A percentile compares a stretch with the other conserved stretches of the same genome.
These are phyloP conservation scores for Lactifluus hygrophoroides DNA, from an alignment of 768 basidiomycete genomes.

Conservation along the genomic window DNA sequence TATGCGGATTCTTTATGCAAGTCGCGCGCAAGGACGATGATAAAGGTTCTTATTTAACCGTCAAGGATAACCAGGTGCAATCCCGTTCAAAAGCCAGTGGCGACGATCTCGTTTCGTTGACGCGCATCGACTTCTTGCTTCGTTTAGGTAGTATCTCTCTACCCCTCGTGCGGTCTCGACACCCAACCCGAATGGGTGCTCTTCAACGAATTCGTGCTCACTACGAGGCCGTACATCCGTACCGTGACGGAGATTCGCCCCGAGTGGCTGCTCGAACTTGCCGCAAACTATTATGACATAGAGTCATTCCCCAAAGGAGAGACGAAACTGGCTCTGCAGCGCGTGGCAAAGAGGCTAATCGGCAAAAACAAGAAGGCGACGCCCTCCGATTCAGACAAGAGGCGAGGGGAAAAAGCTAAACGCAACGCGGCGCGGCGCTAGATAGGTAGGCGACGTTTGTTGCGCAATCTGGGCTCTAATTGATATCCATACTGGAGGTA, in stretches of 20 bases:
- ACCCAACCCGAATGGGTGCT: conserved; percentile 87
- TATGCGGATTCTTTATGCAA: conserved; percentile 98
- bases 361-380: neutral
- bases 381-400: too few species aligned
- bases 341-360: conserved; percentile 5
- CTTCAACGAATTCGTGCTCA: conserved; percentile 93
- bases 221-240: conserved; percentile 81
- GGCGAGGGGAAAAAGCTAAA: too few species aligned
- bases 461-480: too few species aligned
- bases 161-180: conserved; percentile 84
- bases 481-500: too few species aligned
- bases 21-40: conserved; percentile 92
- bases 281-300: conserved; percentile 62
- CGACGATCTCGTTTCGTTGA: neutral
- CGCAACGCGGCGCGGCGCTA: too few species aligned
- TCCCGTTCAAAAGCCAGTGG: too few species aligned
- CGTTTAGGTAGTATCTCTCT: conserved; percentile 57
- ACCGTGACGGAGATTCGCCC: conserved; percentile 81
- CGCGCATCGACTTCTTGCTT: neutral
- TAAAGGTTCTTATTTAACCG: conserved; percentile 69
- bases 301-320: conserved; percentile 57
- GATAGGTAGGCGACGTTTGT: too few species aligned
- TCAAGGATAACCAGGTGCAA: conserved; percentile 88
- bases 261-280: conserved; percentile 74
- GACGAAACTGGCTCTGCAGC: conserved; percentile 44